These are phyloP conservation scores for grape (Vitis vinifera) DNA, from an alignment of 164 flowering plant species.

Conservation along the genomic window ASM3070453v1 NC_081811.1:4283501-4284000, in stretches of 20 bases:
- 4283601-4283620: constrained; percentile 66
- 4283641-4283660: constrained; percentile 95
- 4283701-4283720: constrained; percentile 33
- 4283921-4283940: constrained; percentile 55
- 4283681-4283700: constrained; percentile 68
- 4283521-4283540: constrained; percentile 63
- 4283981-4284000: constrained; percentile 35
- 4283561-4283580: constrained; percentile 53
- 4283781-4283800: constrained; percentile 4
- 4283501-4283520: constrained; percentile 63
- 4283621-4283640: constrained; percentile 62
- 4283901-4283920: constrained; percentile 88
- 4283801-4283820: constrained; percentile 7
- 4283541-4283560: constrained; percentile 73
- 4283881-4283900: constrained; percentile 66
- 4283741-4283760: constrained; percentile 5
- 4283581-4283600: constrained; percentile 58
- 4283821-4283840: constrained; percentile 41
- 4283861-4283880: constrained; percentile 86
- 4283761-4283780: constrained; percentile 19
- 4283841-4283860: constrained; percentile 72
- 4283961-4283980: constrained; percentile 83
- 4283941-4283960: constrained; percentile 86
- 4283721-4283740: constrained; percentile 9
- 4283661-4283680: constrained; percentile 53